Conservation (phyloP, 164 flowering plant species). For the Warburgia ugandensis region DNA sequence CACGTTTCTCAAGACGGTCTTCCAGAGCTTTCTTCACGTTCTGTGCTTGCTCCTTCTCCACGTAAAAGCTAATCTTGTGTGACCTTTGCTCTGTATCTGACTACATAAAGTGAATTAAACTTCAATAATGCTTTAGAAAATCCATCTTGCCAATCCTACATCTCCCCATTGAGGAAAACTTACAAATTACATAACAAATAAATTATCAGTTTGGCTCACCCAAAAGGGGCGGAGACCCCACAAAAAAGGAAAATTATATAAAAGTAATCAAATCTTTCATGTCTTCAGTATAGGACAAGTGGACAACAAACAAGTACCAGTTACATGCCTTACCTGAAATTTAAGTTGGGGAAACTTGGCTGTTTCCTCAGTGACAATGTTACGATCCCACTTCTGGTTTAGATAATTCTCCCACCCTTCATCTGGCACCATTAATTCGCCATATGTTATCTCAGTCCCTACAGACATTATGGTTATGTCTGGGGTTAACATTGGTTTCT, state of each 20-base stretch:
- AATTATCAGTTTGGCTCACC: too few relatives aligned
- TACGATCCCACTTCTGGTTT: constrained; percentile 80
- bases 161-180: too few relatives aligned
- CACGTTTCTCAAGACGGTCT: constrained; percentile 50
- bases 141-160: too few relatives aligned
- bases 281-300: too few relatives aligned
- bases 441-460: constrained; percentile 97
- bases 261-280: too few relatives aligned
- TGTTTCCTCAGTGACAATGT: constrained; percentile 68
- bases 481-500: constrained; percentile 93
- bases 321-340: constrained; percentile 54
- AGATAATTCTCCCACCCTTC: constrained; percentile 72
- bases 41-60: constrained; percentile 71
- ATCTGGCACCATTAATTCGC: constrained; percentile 80
- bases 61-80: constrained; percentile 90
- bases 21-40: constrained; percentile 56
- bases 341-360: constrained; percentile 69
- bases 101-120: constrained; percentile 34
- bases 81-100: constrained; percentile 83
- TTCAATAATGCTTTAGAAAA: too few relatives aligned
- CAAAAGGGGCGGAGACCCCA: too few relatives aligned
- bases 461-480: constrained; percentile 97
- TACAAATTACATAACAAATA: too few relatives aligned
- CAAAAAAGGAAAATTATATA: too few relatives aligned
- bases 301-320: not conserved